phyloP scores from a whole-genome alignment of 495 filamentous ascomycete species.

The Penicillium cinerascens region DNA sequence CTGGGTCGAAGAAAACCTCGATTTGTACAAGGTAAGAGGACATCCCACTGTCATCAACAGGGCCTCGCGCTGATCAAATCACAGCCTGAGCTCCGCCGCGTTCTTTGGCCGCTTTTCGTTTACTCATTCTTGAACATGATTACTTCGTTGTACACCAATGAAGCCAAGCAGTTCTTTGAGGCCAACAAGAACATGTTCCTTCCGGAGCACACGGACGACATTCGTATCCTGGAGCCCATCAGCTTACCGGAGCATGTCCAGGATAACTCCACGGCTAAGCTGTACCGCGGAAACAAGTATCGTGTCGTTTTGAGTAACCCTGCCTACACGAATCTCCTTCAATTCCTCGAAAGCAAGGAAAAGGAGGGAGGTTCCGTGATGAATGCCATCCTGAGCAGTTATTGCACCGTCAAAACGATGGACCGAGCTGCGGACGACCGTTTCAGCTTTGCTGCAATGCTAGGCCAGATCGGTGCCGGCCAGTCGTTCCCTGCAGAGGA shows the following conservation, averaged over 20 bases:
- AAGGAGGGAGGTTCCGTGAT: conserved; percentile 75
- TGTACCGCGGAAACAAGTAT: conserved; percentile 83
- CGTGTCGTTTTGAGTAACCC: conserved; percentile 78
- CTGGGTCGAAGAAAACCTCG: conserved; percentile 87
- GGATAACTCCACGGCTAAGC: conserved; percentile 64
- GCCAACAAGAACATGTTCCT: conserved; percentile 66
- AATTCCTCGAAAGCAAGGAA: conserved; percentile 80
- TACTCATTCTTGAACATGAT: conserved; percentile 86
- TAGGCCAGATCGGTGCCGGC: conserved; percentile 58
- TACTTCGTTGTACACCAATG: conserved; percentile 63
- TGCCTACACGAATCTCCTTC: conserved; percentile 72
- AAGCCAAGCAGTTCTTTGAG: conserved; percentile 68
- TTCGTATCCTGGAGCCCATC: conserved; percentile 64
- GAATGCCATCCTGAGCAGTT: conserved; percentile 67
- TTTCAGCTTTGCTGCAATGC: conserved; percentile 75
- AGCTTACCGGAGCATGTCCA: conserved; percentile 72
- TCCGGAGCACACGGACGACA: conserved; percentile 69
- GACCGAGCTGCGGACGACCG: conserved; percentile 72
- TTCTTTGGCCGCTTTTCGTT: conserved; percentile 90
- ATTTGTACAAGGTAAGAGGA: conserved; percentile 76
- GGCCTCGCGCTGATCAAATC: conserved; percentile 22
- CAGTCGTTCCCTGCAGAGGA: conserved; percentile 73
- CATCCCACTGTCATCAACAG: not conserved
- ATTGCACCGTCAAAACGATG: conserved; percentile 67
- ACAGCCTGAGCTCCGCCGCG: conserved; percentile 78